Conservation (phyloP, 2,329 filamentous ascomycete genomes). For the Aureobasidium sp. region DNA sequence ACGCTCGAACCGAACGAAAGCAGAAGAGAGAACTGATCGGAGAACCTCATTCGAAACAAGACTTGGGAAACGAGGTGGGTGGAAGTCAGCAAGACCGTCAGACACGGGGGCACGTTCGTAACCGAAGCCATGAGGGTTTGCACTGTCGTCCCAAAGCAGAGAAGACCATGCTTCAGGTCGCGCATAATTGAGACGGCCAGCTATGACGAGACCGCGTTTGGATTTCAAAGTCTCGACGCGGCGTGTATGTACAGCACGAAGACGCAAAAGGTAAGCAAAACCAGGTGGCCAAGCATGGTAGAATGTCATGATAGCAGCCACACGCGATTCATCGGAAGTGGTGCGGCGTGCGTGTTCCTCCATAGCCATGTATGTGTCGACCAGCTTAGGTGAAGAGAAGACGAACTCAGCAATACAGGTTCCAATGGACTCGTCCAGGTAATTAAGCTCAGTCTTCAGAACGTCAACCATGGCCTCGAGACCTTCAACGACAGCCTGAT, state of each 20-base stretch:
- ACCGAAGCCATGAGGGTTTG: background rate
- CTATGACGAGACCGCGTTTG: background rate
- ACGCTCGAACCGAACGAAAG: background rate
- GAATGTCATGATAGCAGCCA: constrained; percentile 1
- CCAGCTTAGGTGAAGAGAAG: background rate
- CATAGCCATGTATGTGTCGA: background rate
- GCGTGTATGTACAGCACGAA: background rate
- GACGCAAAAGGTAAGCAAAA: background rate
- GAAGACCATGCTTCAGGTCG: background rate
- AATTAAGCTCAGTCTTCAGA: background rate
- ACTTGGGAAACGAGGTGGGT: background rate
- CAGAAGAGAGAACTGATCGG: background rate
- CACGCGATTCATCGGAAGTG: background rate
- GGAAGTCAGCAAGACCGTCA: background rate
- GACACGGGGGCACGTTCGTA: background rate
- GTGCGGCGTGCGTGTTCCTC: background rate
- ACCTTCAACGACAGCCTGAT: background rate
- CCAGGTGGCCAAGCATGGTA: background rate
- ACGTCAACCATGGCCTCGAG: background rate
- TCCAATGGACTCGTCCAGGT: background rate
- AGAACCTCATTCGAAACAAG: background rate
- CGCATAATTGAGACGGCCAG: background rate
- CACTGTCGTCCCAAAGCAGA: background rate
- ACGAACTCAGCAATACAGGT: background rate
- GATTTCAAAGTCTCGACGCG: background rate